A percentile compares a stretch with the other conserved stretches of the same genome.
Conservation (phyloP, 306 rosid genomes). For the Echinosophora koreensis region DNA sequence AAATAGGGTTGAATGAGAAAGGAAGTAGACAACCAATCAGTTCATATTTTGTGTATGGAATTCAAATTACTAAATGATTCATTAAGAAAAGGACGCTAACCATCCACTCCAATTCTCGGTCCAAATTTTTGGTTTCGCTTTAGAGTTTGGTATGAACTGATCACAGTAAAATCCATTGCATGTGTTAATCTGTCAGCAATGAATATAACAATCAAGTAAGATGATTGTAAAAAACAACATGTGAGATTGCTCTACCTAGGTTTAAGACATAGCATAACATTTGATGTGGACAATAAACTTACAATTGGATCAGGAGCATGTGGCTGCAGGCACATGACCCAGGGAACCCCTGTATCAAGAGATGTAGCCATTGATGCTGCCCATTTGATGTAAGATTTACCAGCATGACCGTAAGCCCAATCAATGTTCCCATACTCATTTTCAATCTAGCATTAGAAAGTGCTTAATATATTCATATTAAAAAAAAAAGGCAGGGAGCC, state of each 20-base stretch:
- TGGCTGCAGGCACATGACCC: constrained; percentile 96
- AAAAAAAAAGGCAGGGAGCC: neutral
- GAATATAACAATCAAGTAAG: constrained; percentile 22
- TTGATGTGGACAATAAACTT: constrained; percentile 40
- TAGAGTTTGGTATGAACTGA: constrained; percentile 82
- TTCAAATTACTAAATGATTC: constrained; percentile 19
- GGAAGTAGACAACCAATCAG: neutral
- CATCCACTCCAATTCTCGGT: constrained; percentile 96
- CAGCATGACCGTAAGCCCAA: constrained; percentile 66
- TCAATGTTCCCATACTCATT: constrained; percentile 87
- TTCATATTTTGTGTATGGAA: constrained; percentile 19
- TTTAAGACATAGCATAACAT: neutral
- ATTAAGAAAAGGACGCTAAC: constrained; percentile 51
- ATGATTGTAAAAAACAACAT: neutral
- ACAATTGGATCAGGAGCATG: constrained; percentile 96
- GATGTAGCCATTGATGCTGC: constrained; percentile 91
- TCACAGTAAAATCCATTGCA: constrained; percentile 95
- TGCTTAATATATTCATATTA: neutral
- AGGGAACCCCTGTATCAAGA: constrained; percentile 93
- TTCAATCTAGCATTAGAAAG: constrained; percentile 64
- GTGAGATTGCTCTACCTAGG: neutral
- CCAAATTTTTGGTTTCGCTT: constrained; percentile 88
- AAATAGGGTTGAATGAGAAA: constrained; percentile 18
- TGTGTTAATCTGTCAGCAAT: constrained; percentile 76
- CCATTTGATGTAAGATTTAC: constrained; percentile 79